Evolutionary conservation across 139 green algal genomes (phyloP), one percentile per base, ranked within the genome.

Genomic region (Haematococcus lacustris): DNA sequence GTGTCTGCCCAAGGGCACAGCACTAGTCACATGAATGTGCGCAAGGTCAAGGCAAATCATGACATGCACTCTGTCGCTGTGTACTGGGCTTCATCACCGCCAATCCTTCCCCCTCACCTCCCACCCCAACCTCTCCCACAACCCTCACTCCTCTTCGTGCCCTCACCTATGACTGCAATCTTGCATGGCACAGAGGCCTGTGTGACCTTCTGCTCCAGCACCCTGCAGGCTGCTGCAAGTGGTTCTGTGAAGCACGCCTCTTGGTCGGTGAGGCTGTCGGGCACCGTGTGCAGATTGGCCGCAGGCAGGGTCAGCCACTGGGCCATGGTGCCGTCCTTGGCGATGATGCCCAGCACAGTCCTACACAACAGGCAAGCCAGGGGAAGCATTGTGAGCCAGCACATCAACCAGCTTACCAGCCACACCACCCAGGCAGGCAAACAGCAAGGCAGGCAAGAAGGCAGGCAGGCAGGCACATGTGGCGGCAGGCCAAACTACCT

Each of bases 281-380:
- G 87, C 21, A 95, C 85, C 1, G 66, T 17, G 34, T 90, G 82
- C n/a, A 93, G 77, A 66, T 93, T 93, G 34, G 26, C 38, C 0
- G 63, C 71, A 4, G 90, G 90, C 35, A 93, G 53, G 1, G 76
- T 78, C 3, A 88, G 51, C 57, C 83, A 91, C 33, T 91, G 62
- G 6, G 84, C 84, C 74, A 91, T 82, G 68, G 38, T 63, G 2
- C 89, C 89, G 71, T 90, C 81, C 9, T 82, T 82, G 57, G 70
- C 72, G 13, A 95, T 90, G 77, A 95, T 95, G 69, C 90, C 90
- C 35, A 93, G 73, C 1, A 94, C 89, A 13, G 74, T 82, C 59
- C 83, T 81, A 71, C 53, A 39, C 33, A 63, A 60, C 60, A 70
- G 53, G n/a, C n/a, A n/a, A n/a, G n/a, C n/a, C n/a, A n/a, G n/a